These are phyloP conservation scores for Adenanthera pavonina DNA, from an alignment of 306 rosid species.

Conservation along the genomic window DNA sequence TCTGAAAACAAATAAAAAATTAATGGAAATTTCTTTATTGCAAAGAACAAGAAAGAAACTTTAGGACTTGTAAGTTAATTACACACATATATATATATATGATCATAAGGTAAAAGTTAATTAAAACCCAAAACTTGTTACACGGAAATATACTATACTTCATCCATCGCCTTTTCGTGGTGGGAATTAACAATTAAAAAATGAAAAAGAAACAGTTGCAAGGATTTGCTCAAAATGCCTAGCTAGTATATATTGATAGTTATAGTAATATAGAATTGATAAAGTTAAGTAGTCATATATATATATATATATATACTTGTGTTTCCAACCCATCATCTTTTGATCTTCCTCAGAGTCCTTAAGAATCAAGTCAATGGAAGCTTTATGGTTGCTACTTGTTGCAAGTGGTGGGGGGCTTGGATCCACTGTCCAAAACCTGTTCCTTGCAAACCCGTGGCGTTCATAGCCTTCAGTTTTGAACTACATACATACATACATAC, in stretches of 20 bases:
- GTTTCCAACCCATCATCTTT: constrained; percentile 37
- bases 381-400: constrained; percentile 49
- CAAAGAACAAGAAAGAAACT: no score
- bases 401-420: constrained; percentile 72
- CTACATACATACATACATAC: constrained; percentile 30
- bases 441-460: constrained; percentile 83
- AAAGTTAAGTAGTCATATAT: no score
- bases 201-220: background rate
- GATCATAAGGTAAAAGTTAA: no score
- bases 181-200: background rate
- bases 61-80: no score
- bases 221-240: no score
- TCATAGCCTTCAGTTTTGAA: constrained; percentile 67
- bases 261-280: no score
- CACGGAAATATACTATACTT: no score
- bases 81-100: no score
- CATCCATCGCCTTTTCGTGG: no score
- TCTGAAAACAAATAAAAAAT: constrained; percentile 43
- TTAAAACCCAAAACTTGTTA: no score
- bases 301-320: constrained; percentile 55
- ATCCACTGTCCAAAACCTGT: constrained; percentile 70
- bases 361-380: constrained; percentile 72
- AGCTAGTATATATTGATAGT: background rate
- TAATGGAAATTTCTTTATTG: no score
- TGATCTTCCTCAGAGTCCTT: constrained; percentile 63